Evolutionary conservation across 495 filamentous ascomycete species (phyloP).

Genomic region (Lophiotrema nucula): DNA sequence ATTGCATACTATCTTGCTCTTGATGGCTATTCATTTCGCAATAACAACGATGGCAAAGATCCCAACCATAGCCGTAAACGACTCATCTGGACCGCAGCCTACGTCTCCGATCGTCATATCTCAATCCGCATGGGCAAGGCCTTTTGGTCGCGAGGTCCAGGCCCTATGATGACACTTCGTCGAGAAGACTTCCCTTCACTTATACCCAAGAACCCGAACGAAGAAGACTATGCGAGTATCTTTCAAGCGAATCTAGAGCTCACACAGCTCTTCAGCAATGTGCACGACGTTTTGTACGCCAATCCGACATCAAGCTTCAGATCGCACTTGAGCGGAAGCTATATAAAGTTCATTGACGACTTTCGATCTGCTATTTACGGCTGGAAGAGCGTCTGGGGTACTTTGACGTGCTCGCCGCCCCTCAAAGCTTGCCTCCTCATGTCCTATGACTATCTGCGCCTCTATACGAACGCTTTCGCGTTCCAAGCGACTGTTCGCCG

Average conservation of each 20-base stretch:
- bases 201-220: constrained; percentile 49
- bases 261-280: constrained; percentile 66
- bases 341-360: constrained; percentile 67
- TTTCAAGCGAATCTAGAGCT: constrained; percentile 64
- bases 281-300: constrained; percentile 65
- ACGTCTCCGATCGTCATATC: constrained; percentile 64
- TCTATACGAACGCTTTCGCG: constrained; percentile 67
- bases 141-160: constrained; percentile 65
- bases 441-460: constrained; percentile 62
- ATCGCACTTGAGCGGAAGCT: constrained; percentile 64
- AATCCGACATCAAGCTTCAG: constrained; percentile 63
- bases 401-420: constrained; percentile 52
- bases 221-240: constrained; percentile 62
- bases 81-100: constrained; percentile 63
- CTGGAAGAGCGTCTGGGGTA: constrained; percentile 65
- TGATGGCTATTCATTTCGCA: constrained; percentile 58
- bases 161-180: constrained; percentile 59
- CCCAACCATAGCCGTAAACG: constrained; percentile 51
- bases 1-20: constrained; percentile 64
- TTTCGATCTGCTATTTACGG: constrained; percentile 60
- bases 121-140: constrained; percentile 63
- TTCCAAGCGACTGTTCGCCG: constrained; percentile 66
- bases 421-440: constrained; percentile 59
- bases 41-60: constrained; percentile 49
- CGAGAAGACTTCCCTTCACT: constrained; percentile 63